Base-by-base conservation (phyloP, 768 basidiomycete genomes). In the Rhizopogon salebrosus region DNA sequence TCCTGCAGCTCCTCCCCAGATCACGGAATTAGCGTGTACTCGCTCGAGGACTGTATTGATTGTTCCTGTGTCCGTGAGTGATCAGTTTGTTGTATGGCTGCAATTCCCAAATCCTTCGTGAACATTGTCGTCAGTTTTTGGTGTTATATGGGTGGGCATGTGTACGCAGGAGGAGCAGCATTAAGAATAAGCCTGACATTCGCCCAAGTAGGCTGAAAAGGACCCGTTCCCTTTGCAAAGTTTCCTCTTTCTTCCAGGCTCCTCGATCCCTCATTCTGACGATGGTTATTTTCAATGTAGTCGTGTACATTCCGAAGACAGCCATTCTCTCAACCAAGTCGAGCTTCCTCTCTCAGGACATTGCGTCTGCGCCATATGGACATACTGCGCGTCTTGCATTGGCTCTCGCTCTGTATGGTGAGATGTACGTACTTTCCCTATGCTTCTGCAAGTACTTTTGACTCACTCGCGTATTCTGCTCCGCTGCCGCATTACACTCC, bases 271-370 rank as follows among this genome's bases (percentile, higher is more conserved):
- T 16, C 10, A 14, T 54, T 36, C 34, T 41, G 16, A 31, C 46
- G n/a, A 49, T 57, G 9, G 43, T 48, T 48, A 41, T 57, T 49
- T 38, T 11, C 18, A 20, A 53, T 31, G 18, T 51, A 89, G 87
- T 89, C 46, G 84, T 81, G 7, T 73, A 72, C 34, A 87, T 89
- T 60, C 82, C 85, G 34, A 86, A 82, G 66, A 55, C 70, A 51
- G 73, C 78, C 41, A 76, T 89, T 18, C 72, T 90, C 18, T 89
- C 87, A 29, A 77, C 75, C 41, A 75, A 74, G 57, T 78, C 79
- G 0, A 84, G 80, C 64, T 71, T 75, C 38, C 62, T 83, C 41
- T 72, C 76, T 31, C 64, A 64, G 22, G 55, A 63, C 41, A 77
- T 87, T 31, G 61, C 75, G 0, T 57, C 71, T 13, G 68, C 68